A percentile compares a stretch with the other conserved stretches of the same genome.
These are phyloP conservation scores for Fusarium globosum DNA, from an alignment of 2,329 filamentous ascomycete genomes.

Conservation along the genomic window DNA sequence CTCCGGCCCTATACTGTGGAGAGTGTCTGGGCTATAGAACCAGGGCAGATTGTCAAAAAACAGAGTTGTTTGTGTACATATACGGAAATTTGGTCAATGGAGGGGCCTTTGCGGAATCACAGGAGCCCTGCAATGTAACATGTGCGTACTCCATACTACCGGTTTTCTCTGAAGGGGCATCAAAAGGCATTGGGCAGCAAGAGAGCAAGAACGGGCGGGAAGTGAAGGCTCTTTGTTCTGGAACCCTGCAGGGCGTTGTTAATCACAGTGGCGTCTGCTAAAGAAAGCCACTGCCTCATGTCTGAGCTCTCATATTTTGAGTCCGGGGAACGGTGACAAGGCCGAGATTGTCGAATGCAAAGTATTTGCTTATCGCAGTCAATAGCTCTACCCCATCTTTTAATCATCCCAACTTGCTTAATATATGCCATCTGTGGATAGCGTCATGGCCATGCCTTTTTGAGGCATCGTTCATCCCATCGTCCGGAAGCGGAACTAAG, in stretches of 20 bases:
- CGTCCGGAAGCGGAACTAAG: conserved; percentile 4
- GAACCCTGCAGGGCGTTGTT: not conserved
- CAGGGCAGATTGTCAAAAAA: not conserved
- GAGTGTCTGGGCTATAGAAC: too few species aligned
- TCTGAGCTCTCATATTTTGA: not conserved
- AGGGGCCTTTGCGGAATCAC: too few species aligned
- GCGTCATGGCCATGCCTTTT: not conserved
- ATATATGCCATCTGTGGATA: not conserved
- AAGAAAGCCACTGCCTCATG: not conserved
- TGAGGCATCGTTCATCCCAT: conserved; percentile 7
- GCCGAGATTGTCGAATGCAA: not conserved
- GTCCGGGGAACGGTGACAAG: not conserved
- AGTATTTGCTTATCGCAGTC: not conserved
- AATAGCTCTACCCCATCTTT: not conserved
- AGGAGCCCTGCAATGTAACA: not conserved
- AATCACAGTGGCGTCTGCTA: not conserved
- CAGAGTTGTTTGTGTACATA: not conserved
- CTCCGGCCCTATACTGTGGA: too few species aligned
- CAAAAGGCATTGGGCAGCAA: not conserved
- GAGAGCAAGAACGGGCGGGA: not conserved
- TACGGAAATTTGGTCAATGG: too few species aligned
- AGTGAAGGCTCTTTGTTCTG: not conserved
- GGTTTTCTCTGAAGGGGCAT: not conserved
- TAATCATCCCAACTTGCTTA: not conserved
- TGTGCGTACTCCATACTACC: not conserved